Conservation (phyloP, 345 rosid genomes). For the Cardamine resedifolia region DNA sequence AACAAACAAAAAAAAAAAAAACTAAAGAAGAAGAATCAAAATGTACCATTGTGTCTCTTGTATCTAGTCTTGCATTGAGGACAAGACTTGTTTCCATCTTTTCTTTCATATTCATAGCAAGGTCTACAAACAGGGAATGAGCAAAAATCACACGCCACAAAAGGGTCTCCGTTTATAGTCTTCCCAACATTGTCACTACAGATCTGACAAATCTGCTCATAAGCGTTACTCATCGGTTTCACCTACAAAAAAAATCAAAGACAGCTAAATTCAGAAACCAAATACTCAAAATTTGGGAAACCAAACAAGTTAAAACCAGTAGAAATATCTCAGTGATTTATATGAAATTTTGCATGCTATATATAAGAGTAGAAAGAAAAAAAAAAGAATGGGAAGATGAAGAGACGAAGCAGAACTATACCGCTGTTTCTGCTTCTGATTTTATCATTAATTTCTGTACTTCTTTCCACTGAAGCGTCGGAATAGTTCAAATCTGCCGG, state of each 20-base stretch:
- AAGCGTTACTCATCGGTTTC: constrained; percentile 52
- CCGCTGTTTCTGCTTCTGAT: constrained; percentile 59
- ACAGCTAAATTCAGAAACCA: constrained; percentile 13
- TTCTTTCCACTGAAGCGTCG: constrained; percentile 2
- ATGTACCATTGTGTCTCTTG: constrained; percentile 67
- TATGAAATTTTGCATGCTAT: not conserved
- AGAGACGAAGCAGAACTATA: constrained; percentile 4
- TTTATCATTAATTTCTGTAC: constrained; percentile 42
- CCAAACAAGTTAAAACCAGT: not conserved
- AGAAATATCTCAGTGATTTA: not conserved
- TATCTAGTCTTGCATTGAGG: constrained; percentile 89
- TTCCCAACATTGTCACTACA: constrained; percentile 75
- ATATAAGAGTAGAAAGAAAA: not conserved
- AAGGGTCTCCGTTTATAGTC: constrained; percentile 60
- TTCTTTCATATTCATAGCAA: constrained; percentile 84
- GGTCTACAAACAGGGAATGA: constrained; percentile 86
- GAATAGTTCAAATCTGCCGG: not conserved
- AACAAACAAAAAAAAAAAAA: not conserved
- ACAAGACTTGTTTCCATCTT: constrained; percentile 78
- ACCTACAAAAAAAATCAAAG: constrained; percentile 36
- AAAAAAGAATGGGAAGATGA: not conserved
- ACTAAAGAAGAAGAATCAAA: not conserved
- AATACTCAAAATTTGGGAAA: not conserved
- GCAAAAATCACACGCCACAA: constrained; percentile 73
- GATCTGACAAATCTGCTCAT: constrained; percentile 67